Evolutionary conservation across 495 filamentous ascomycete species (phyloP), one percentile per base, ranked within the genome.

Genomic region (Wilcoxina mikolae): DNA sequence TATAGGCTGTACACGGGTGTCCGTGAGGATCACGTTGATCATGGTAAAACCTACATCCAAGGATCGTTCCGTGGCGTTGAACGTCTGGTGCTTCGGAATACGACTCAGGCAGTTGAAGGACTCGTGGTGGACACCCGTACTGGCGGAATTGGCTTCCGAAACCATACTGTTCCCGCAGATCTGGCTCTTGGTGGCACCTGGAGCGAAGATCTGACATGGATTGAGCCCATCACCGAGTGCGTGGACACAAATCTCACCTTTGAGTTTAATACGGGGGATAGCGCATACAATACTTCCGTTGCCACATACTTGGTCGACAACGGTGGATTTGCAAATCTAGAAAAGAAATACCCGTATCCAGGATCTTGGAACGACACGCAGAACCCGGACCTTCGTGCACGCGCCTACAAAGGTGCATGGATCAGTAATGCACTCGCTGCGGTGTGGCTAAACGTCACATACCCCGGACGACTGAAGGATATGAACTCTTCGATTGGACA

Each of bases 91-190:
- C 47, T 72, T 9, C 59, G 69, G 2, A 56, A 73, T 26, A 44
- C 33, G 1, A 41, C 62, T 41, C 46, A 66, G 31, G 33, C 62
- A 3, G 60, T 74, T 3, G 71, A 74, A 29, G 73, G 72, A 4
- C 60, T 76, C 3, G 26, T 74, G 7, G 68, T 73, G 0, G 70
- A 76, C 51, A 68, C 64, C 2, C 48, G 56, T 15, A 56, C 55
- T 17, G 73, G 72, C 1, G 68, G 69, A 1, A 58, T 74, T 11
- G 72, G 71, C 0, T 73, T 74, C 41, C 64, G 73, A 28, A 74
- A 74, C 56, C 73, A 76, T 48, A 72, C 70, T 1, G 42, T 65
- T 0, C 73, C 73, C 2, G 26, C 43, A 1, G 51, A 25, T 0
- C 51, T 59, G 0, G 15, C 41, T 2, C 64, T 61, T 41, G 70